Conservation (phyloP, 2,329 filamentous ascomycete species). For the Cladosporium sp. region DNA sequence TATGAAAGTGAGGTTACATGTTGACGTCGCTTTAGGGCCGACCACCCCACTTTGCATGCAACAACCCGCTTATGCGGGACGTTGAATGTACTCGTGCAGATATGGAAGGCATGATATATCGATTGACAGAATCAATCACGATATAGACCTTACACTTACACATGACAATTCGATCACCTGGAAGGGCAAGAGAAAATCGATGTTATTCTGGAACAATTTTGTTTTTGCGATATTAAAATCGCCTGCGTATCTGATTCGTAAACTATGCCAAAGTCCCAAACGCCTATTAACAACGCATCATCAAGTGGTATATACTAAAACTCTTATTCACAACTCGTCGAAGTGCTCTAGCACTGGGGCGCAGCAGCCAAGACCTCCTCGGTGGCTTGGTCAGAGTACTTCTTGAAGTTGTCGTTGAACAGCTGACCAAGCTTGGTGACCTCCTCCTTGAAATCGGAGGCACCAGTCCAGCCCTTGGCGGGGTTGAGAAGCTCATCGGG, state of each 20-base stretch:
- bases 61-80: background rate
- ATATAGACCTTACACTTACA: background rate
- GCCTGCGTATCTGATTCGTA: background rate
- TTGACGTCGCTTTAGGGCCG: background rate
- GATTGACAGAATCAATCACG: background rate
- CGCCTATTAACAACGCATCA: conserved; percentile 3
- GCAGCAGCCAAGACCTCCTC: conserved; percentile 44
- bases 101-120: background rate
- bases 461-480: conserved; percentile 82
- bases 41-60: conserved; percentile 7
- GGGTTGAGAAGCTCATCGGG: conserved; percentile 93
- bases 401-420: conserved; percentile 97
- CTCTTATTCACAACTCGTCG: conserved; percentile 2
- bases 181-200: background rate
- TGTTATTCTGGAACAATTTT: background rate
- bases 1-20: conserved; percentile 9
- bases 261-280: conserved; percentile 1
- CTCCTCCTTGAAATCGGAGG: conserved; percentile 77
- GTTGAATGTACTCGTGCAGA: no score
- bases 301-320: conserved; percentile 7
- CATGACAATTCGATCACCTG: no score
- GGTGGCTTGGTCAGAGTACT: conserved; percentile 76
- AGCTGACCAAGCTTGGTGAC: conserved; percentile 85
- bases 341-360: conserved; percentile 25
- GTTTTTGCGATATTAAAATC: background rate